phyloP scores from a whole-genome alignment of 768 basidiomycete species.

The Candolleomyces eurysporus region DNA sequence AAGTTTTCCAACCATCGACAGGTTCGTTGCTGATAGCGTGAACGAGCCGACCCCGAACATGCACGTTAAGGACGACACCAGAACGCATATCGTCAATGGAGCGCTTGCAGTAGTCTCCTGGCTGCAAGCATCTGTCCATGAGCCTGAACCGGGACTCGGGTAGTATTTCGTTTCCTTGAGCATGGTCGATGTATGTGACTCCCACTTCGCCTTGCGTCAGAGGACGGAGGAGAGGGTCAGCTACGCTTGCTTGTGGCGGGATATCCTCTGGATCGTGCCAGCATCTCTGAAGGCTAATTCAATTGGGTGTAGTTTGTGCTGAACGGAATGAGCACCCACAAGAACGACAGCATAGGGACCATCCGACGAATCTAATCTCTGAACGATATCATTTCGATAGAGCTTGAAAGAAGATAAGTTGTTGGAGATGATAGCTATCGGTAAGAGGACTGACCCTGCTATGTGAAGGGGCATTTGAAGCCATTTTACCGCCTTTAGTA shows the following conservation, averaged over 20 bases:
- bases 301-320: background rate
- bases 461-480: background rate
- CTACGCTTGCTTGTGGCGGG: slow-evolving; percentile 36
- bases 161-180: slow-evolving; percentile 63
- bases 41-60: slow-evolving; percentile 63
- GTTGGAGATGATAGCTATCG: background rate
- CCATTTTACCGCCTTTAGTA: background rate
- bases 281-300: slow-evolving; percentile 54
- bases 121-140: slow-evolving; percentile 73
- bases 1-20: slow-evolving; percentile 61
- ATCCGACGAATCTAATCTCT: slow-evolving; percentile 33
- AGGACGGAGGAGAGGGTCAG: slow-evolving; percentile 73
- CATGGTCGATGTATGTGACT: slow-evolving; percentile 59
- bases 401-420: slow-evolving; percentile 37
- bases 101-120: slow-evolving; percentile 82
- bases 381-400: slow-evolving; percentile 68
- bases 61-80: slow-evolving; percentile 67
- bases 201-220: slow-evolving; percentile 80
- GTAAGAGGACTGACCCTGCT: background rate
- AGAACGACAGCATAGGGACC: slow-evolving; percentile 59
- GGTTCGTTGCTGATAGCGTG: slow-evolving; percentile 68
- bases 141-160: slow-evolving; percentile 66
- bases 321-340: slow-evolving; percentile 36
- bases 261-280: slow-evolving; percentile 87
- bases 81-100: slow-evolving; percentile 70